Evolutionary conservation across 495 filamentous ascomycete species (phyloP).

Genomic region (Podospora tetraspora): DNA sequence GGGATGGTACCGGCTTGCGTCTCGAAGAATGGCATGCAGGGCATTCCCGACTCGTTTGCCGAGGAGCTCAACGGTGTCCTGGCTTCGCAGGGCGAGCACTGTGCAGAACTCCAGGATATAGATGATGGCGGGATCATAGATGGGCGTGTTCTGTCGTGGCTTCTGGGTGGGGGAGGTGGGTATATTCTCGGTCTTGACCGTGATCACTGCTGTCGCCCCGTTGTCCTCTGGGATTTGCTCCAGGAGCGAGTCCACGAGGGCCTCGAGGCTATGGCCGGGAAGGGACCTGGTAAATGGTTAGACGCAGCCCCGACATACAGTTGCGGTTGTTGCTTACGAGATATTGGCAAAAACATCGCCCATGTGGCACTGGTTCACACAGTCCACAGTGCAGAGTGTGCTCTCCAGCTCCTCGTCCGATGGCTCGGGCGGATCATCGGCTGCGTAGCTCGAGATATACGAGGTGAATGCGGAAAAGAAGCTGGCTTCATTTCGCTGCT

Average conservation of each 20-base stretch:
- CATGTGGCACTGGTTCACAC: constrained; percentile 82
- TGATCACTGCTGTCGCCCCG: constrained; percentile 67
- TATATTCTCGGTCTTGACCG: constrained; percentile 76
- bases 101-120: constrained; percentile 89
- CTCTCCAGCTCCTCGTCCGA: constrained; percentile 96
- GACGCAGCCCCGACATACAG: neutral
- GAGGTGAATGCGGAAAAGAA: constrained; percentile 91
- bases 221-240: constrained; percentile 82
- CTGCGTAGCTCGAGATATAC: constrained; percentile 97
- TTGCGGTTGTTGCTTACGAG: constrained; percentile 50
- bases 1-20: constrained; percentile 70
- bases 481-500: constrained; percentile 69
- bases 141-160: constrained; percentile 43
- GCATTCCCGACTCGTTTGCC: constrained; percentile 75
- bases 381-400: constrained; percentile 89
- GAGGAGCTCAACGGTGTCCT: constrained; percentile 60
- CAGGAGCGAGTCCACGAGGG: constrained; percentile 67
- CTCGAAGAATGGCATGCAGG: constrained; percentile 73
- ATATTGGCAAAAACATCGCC: constrained; percentile 79
- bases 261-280: constrained; percentile 57
- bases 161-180: constrained; percentile 49
- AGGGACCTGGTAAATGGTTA: constrained; percentile 51
- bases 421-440: constrained; percentile 94
- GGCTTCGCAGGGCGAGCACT: constrained; percentile 71
- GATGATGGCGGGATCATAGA: constrained; percentile 83